These are phyloP conservation scores for Moelleriella libera DNA, from an alignment of 2,329 filamentous ascomycete species.

Conservation along the genomic window DNA sequence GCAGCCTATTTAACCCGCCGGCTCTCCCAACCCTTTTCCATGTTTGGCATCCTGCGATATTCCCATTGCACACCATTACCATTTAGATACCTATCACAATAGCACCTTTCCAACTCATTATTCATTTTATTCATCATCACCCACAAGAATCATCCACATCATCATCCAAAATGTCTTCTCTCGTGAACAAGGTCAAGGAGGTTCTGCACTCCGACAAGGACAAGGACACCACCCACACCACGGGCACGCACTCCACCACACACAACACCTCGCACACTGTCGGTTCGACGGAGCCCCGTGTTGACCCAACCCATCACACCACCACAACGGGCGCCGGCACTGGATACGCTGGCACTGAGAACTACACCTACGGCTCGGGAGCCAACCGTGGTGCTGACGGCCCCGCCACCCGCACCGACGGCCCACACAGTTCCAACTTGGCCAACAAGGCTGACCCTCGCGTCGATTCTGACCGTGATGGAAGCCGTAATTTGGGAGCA, in stretches of 20 bases:
- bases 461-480: conserved; percentile 38
- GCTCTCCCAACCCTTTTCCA: too few relatives aligned
- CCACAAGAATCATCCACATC: neutral
- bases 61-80: neutral
- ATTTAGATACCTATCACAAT: neutral
- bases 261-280: conserved; percentile 6
- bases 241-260: neutral
- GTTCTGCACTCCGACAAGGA: conserved; percentile 30
- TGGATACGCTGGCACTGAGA: conserved; percentile 23
- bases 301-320: conserved; percentile 31
- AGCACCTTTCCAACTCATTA: neutral
- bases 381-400: conserved; percentile 8
- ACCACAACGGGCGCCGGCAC: conserved; percentile 5
- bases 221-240: conserved; percentile 7
- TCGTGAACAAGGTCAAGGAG: conserved; percentile 48
- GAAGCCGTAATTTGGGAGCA: conserved; percentile 17
- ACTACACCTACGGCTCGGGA: conserved; percentile 19
- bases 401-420: conserved; percentile 17
- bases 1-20: neutral
- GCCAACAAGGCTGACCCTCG: conserved; percentile 38
- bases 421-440: conserved; percentile 31
- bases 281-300: conserved; percentile 33
- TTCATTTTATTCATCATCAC: neutral
- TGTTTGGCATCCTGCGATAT: too few relatives aligned
- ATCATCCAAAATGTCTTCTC: conserved; percentile 34